Base-by-base conservation (phyloP, 2,329 filamentous ascomycete genomes). In the Falciphora oryzae region DNA sequence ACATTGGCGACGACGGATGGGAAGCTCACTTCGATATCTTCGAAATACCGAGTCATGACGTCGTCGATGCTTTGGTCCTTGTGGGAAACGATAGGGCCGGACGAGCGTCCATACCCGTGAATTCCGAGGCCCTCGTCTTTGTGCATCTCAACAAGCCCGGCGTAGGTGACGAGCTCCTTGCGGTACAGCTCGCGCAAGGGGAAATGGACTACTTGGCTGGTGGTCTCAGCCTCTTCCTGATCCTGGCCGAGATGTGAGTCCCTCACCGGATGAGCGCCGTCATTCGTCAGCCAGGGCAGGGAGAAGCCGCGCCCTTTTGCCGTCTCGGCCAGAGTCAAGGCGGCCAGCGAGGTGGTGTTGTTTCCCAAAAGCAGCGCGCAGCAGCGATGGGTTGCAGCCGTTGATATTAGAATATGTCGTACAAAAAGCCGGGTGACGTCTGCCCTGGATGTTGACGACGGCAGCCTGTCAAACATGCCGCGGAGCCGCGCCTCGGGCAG, bases 1-100 rank as follows among this genome's bases (percentile, higher is more conserved):
- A 99, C 95, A 74, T 99, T 99, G 38, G 93, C 90, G 69, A 99
- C 93, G 65, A 98, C 92, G 64, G 91, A 92, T 3, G 93, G 91
- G 72, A 96, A 97, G 66, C 89, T 90, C 68, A 87, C 85, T 73
- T 97, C 93, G 22, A 97, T 92, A 57, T 87, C 89, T 69, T 87
- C 85, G 72, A 99, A 97, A 75, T 97, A 99, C 65, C 92, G 88
- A 65, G 83, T 79, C 89, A 98, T 93, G 64, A 99, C 84, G 69
- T 93, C 89, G 73, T 97, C 93, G 71, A 99, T 97, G 59, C 92
- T 96, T 59, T 92, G 84, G 68, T 92, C 89, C 73, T 89, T 91
- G 69, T 89, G 87, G 38, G 85, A 90, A 3, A 87, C 76, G 72
- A 89, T 75, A 73, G 62, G 76, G 73, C n/a, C 79, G 77, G 28